Conservation (phyloP, 2,329 filamentous ascomycete genomes). For the Xylaria sp. region DNA sequence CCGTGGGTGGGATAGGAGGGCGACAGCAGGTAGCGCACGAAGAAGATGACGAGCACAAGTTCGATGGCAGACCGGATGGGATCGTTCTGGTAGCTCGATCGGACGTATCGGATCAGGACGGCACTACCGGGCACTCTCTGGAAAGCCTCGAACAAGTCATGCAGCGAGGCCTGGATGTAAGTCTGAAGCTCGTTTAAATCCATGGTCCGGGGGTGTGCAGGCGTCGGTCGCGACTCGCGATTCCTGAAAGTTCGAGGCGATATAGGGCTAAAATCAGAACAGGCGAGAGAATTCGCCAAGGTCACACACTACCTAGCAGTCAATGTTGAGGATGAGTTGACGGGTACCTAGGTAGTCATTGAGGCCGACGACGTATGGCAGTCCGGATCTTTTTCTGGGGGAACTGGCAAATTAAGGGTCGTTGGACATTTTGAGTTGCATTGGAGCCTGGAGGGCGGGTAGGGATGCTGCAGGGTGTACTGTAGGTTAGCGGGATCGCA, state of each 20-base stretch:
- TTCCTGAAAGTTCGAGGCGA: constrained; percentile 8
- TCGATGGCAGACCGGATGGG: constrained; percentile 94
- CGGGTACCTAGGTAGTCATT: background rate
- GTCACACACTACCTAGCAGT: background rate
- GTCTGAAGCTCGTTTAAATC: constrained; percentile 71
- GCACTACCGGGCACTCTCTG: constrained; percentile 94
- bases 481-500: background rate
- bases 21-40: constrained; percentile 89
- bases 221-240: constrained; percentile 13
- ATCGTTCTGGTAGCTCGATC: constrained; percentile 97
- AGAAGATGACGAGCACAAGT: constrained; percentile 92
- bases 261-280: background rate
- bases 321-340: background rate
- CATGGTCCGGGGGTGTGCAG: constrained; percentile 55
- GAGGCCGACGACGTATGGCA: background rate
- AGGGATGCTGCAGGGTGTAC: constrained; percentile 17
- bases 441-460: constrained; percentile 2
- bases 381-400: background rate
- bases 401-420: constrained; percentile 27
- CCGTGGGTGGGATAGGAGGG: constrained; percentile 93
- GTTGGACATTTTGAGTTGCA: constrained; percentile 10
- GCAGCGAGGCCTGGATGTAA: constrained; percentile 63
- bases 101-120: constrained; percentile 93
- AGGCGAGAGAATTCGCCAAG: background rate
- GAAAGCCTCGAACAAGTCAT: constrained; percentile 72